Percentiles rank a stretch among this genome's conserved stretches.
phyloP scores from a whole-genome alignment of 2,329 filamentous ascomycete species.

The Plectosphaerella cucumerina region DNA sequence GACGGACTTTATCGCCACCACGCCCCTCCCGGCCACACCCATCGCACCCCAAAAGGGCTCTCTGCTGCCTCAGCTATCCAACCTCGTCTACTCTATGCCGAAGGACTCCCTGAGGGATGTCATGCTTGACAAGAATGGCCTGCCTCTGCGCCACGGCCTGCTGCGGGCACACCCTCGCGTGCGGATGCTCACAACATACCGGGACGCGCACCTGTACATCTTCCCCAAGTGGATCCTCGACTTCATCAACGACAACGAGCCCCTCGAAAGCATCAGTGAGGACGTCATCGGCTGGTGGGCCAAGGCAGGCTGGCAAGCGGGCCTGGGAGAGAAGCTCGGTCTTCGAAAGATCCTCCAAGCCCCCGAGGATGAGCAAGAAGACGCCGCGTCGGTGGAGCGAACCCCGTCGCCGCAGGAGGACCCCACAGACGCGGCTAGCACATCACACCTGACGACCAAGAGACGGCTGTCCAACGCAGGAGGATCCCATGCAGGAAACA shows the following conservation, averaged over 20 bases:
- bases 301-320: slow-evolving; percentile 86
- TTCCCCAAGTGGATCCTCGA: slow-evolving; percentile 90
- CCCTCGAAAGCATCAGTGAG: slow-evolving; percentile 82
- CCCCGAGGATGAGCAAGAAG: slow-evolving; percentile 25
- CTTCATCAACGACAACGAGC: slow-evolving; percentile 74
- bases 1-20: slow-evolving; percentile 84
- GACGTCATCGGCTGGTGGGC: slow-evolving; percentile 95
- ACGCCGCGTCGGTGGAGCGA: slow-evolving; percentile 30
- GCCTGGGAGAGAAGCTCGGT: slow-evolving; percentile 72
- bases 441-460: slow-evolving; percentile 3
- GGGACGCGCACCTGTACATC: slow-evolving; percentile 92
- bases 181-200: slow-evolving; percentile 76
- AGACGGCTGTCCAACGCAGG: background rate
- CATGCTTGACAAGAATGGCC: slow-evolving; percentile 67
- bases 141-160: slow-evolving; percentile 72
- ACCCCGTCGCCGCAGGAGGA: slow-evolving; percentile 18
- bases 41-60: slow-evolving; percentile 46
- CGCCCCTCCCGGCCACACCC: slow-evolving; percentile 59
- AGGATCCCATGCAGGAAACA: background rate
- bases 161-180: slow-evolving; percentile 71
- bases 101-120: slow-evolving; percentile 86
- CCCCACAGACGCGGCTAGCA: background rate
- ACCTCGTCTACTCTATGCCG: slow-evolving; percentile 79
- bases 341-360: slow-evolving; percentile 59
- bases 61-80: slow-evolving; percentile 65